Percentiles rank a stretch among this genome's conserved stretches.
phyloP scores from a whole-genome alignment of 2,329 filamentous ascomycete species.

The Fusarium sambucinum region DNA sequence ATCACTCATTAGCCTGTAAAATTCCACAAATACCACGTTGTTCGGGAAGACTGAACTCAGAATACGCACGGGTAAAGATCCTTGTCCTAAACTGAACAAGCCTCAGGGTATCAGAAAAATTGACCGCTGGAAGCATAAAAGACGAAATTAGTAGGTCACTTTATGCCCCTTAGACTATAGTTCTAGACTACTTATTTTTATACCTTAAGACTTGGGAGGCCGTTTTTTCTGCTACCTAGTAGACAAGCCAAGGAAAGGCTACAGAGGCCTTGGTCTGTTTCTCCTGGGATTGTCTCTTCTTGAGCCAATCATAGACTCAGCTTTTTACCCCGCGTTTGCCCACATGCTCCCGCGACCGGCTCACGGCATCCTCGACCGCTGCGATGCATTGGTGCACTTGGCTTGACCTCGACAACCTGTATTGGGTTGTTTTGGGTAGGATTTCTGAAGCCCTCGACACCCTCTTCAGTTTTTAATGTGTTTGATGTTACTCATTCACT shows the following conservation, averaged over 20 bases:
- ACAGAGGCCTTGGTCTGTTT: constrained; percentile 5
- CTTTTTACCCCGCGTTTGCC: constrained; percentile 45
- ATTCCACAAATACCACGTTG: constrained; percentile 34
- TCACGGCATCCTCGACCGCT: constrained; percentile 45
- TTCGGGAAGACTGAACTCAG: constrained; percentile 14
- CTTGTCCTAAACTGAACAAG: constrained; percentile 1
- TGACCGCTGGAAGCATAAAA: no score
- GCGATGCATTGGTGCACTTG: constrained; percentile 39
- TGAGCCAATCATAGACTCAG: constrained; percentile 35
- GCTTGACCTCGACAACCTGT: constrained; percentile 18
- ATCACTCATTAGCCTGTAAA: constrained; percentile 2
- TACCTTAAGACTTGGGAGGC: no score
- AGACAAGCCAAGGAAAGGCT: constrained; percentile 5
- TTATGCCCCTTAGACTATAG: no score
- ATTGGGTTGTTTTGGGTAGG: constrained; percentile 16
- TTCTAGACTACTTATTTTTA: no score
- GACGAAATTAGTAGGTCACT: no score
- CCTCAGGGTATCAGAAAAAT: no score
- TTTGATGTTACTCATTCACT: constrained; percentile 15
- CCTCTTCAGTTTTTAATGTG: constrained; percentile 15
- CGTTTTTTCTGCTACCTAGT: no score
- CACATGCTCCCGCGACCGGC: constrained; percentile 48
- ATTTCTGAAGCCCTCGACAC: constrained; percentile 26
- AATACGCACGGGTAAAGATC: constrained; percentile 29
- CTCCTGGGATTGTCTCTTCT: constrained; percentile 3